Conservation (phyloP, 139 green algal genomes). For the Picochlorum sp. region DNA sequence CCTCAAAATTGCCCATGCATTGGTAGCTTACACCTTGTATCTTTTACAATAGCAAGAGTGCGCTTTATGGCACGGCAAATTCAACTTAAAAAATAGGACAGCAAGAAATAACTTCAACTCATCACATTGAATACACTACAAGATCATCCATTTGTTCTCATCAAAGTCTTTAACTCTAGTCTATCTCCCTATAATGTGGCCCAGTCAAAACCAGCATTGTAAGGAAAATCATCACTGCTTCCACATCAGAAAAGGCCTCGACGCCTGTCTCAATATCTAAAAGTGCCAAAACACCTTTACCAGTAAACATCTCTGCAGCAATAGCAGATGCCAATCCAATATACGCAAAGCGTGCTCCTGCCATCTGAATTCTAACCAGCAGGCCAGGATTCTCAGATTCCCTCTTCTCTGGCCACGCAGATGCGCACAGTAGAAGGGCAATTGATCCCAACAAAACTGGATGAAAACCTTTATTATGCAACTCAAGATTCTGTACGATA, state of each 20-base stretch:
- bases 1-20: neutral
- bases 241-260: constrained; percentile 27
- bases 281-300: constrained; percentile 30
- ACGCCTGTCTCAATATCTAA: constrained; percentile 37
- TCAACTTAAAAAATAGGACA: neutral
- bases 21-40: neutral
- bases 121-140: neutral
- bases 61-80: too few relatives aligned
- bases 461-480: constrained; percentile 22
- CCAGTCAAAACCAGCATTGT: constrained; percentile 28
- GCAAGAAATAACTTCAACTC: neutral
- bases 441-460: constrained; percentile 20
- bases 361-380: constrained; percentile 2
- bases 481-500: constrained; percentile 21
- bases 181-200: neutral
- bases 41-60: too few relatives aligned
- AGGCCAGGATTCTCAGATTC: neutral
- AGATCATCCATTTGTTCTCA: too few relatives aligned
- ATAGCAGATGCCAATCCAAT: constrained; percentile 20
- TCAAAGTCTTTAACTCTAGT: too few relatives aligned
- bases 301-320: constrained; percentile 25
- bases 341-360: constrained; percentile 11
- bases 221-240: constrained; percentile 27
- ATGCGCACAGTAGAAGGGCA: constrained; percentile 2
- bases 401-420: constrained; percentile 1